Percentiles rank a stretch among this genome's conserved stretches.
phyloP scores from a whole-genome alignment of 306 rosid genomes.

The Medicago truncatula region MtrunA17r5.0-ANR NC_053049.1:45824001-45824500 shows the following conservation, averaged over 20 bases:
- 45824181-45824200: background rate
- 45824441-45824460: too few species aligned
- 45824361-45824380: conserved; percentile 6
- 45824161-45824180: conserved; percentile 2
- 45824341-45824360: conserved; percentile 8
- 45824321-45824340: conserved; percentile 27
- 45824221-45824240: conserved; percentile 17
- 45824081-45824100: too few species aligned
- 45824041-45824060: conserved; percentile 21
- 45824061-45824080: background rate
- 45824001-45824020: background rate
- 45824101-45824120: background rate
- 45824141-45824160: conserved; percentile 2
- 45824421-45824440: background rate
- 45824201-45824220: conserved; percentile 13
- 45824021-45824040: background rate
- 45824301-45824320: conserved; percentile 1
- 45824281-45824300: conserved; percentile 12
- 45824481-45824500: too few species aligned
- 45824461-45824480: too few species aligned
- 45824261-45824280: conserved; percentile 11
- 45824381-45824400: conserved; percentile 3
- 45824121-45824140: conserved; percentile 31
- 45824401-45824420: conserved; percentile 4
- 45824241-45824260: conserved; percentile 10